These are phyloP conservation scores for Cryptosporidium xiaoi DNA, from an alignment of 169 alveolate genomes.

Conservation along the genomic window DNA sequence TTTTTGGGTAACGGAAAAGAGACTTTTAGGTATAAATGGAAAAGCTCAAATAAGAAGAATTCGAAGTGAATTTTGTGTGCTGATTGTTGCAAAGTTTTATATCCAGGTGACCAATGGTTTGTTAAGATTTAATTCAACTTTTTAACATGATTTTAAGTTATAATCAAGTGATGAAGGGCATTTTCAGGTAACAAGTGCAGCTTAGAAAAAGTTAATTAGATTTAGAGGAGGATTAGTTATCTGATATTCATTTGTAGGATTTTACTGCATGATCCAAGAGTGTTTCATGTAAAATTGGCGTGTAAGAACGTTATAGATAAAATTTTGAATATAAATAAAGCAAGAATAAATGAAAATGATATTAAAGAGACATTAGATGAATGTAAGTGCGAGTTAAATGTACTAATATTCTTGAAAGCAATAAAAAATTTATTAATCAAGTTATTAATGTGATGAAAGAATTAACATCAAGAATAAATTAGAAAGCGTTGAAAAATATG, in stretches of 20 bases:
- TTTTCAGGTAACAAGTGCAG: constrained; percentile 98
- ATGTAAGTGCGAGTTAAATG: neutral
- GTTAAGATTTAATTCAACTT: constrained; percentile 96
- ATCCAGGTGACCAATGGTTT: constrained; percentile 95
- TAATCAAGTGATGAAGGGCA: constrained; percentile 98
- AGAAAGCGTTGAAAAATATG: neutral
- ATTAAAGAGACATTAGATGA: constrained; percentile 52
- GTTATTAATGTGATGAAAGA: no score
- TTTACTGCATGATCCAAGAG: constrained; percentile 76
- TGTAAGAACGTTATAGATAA: constrained; percentile 72
- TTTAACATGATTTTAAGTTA: constrained; percentile 97
- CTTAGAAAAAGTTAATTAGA: constrained; percentile 97
- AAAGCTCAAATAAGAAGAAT: constrained; percentile 93
- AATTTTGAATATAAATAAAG: constrained; percentile 49
- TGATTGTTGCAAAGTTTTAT: constrained; percentile 93
- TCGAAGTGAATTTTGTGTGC: no score
- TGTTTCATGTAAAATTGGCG: constrained; percentile 18
- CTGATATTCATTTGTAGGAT: constrained; percentile 77
- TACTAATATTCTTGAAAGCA: neutral
- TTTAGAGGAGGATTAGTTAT: constrained; percentile 96
- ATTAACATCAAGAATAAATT: neutral
- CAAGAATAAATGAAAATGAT: constrained; percentile 46
- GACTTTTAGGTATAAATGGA: constrained; percentile 95
- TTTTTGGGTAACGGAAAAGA: constrained; percentile 92
- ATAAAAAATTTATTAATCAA: no score